phyloP scores from a whole-genome alignment of 441 rosid species.

The Gossypium trilobum region DNA sequence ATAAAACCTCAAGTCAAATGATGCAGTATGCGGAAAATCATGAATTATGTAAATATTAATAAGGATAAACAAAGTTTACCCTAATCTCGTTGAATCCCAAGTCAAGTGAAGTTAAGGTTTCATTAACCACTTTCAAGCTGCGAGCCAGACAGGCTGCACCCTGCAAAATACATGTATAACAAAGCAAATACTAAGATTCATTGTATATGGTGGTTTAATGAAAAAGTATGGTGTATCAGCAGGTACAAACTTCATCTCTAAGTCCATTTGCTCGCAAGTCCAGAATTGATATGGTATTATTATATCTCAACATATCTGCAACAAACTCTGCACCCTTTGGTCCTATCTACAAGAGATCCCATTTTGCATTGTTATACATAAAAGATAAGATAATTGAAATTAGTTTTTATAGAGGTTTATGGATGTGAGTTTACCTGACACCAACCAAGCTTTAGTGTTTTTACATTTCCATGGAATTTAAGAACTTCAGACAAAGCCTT shows the following conservation, averaged over 20 bases:
- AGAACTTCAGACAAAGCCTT: conserved; percentile 78
- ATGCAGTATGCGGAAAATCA: background rate
- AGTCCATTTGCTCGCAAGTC: conserved; percentile 94
- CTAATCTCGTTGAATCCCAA: conserved; percentile 85
- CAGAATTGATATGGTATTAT: conserved; percentile 62
- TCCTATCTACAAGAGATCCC: conserved; percentile 57
- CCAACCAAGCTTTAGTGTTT: conserved; percentile 90
- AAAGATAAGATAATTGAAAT: background rate
- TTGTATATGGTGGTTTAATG: background rate
- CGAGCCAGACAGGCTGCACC: conserved; percentile 76
- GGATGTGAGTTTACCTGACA: conserved; percentile 57
- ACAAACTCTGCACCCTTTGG: conserved; percentile 72
- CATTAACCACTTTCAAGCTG: conserved; percentile 90
- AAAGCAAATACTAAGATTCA: background rate
- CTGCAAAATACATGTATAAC: conserved; percentile 29
- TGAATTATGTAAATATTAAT: background rate
- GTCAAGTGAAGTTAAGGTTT: conserved; percentile 76
- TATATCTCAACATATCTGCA: conserved; percentile 84
- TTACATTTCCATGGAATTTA: conserved; percentile 79
- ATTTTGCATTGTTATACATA: background rate
- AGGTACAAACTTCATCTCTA: conserved; percentile 59
- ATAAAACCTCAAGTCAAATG: conserved; percentile 10
- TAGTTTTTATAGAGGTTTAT: background rate
- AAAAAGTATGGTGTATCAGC: conserved; percentile 11
- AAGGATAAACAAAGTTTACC: conserved; percentile 28